phyloP scores from a whole-genome alignment of 805 yeast species.

The Starmerella asiatica region DNA sequence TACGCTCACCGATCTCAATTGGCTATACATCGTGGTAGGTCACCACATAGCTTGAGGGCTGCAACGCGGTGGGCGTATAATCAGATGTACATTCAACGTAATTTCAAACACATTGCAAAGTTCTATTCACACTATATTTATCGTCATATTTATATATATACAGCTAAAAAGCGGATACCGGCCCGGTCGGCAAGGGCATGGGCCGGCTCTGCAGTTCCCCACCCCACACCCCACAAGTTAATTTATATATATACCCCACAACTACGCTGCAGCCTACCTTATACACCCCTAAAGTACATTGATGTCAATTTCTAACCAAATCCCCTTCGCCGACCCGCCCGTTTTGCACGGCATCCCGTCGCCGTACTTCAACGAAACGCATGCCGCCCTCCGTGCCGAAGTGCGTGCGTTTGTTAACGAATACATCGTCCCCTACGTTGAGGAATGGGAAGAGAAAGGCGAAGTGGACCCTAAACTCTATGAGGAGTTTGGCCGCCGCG shows the following conservation, averaged over 20 bases:
- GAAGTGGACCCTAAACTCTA: slow-evolving; percentile 27
- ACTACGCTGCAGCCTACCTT: background rate
- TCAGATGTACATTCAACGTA: too few relatives aligned
- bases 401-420: slow-evolving; percentile 31
- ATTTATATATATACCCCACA: background rate
- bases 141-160: too few relatives aligned
- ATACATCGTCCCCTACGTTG: slow-evolving; percentile 30
- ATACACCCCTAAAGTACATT: background rate
- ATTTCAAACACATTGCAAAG: too few relatives aligned
- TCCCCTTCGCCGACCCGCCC: slow-evolving; percentile 32
- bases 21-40: too few relatives aligned
- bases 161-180: background rate
- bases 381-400: slow-evolving; percentile 30
- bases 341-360: slow-evolving; percentile 31
- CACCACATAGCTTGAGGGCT: too few relatives aligned
- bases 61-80: too few relatives aligned
- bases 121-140: too few relatives aligned
- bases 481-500: slow-evolving; percentile 29
- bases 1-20: too few relatives aligned
- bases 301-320: slow-evolving; percentile 8
- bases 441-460: slow-evolving; percentile 32
- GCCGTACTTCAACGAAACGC: slow-evolving; percentile 31
- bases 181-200: background rate
- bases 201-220: background rate
- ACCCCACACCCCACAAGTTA: background rate